Conservation (phyloP, 805 yeast genomes). For the Priceomyces medius region DNA sequence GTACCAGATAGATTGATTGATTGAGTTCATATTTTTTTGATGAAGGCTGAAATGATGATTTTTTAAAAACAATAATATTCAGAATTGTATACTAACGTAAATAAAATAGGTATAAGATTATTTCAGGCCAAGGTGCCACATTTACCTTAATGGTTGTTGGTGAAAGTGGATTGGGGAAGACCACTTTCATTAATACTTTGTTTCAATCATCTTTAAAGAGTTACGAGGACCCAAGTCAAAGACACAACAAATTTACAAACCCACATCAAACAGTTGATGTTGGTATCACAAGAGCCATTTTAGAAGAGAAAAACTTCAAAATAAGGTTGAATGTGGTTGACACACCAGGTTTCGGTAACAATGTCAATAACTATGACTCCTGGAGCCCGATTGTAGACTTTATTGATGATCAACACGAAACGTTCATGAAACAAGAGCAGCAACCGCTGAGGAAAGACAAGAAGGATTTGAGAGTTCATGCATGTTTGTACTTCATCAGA, state of each 20-base stretch:
- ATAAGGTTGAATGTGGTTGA: slow-evolving; percentile 79
- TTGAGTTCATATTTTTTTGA: background rate
- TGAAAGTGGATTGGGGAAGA: slow-evolving; percentile 88
- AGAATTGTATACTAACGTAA: slow-evolving; percentile 6
- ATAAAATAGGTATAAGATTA: slow-evolving; percentile 61
- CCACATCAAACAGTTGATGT: slow-evolving; percentile 71
- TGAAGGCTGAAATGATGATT: background rate
- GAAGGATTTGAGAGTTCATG: slow-evolving; percentile 87
- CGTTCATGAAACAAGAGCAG: slow-evolving; percentile 88
- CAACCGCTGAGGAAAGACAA: slow-evolving; percentile 71
- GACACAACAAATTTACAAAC: slow-evolving; percentile 56
- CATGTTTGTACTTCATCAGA: slow-evolving; percentile 83
- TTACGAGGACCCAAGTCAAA: slow-evolving; percentile 51
- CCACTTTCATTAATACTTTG: slow-evolving; percentile 85
- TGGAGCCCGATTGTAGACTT: slow-evolving; percentile 88
- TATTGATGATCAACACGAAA: slow-evolving; percentile 87
- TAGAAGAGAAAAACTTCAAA: slow-evolving; percentile 81
- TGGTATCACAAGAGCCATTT: slow-evolving; percentile 73
- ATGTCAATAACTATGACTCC: slow-evolving; percentile 77
- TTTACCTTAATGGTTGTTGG: slow-evolving; percentile 88
- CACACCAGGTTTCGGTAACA: slow-evolving; percentile 94
- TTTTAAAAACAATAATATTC: background rate
- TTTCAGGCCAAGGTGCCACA: slow-evolving; percentile 70
- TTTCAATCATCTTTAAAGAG: slow-evolving; percentile 73
- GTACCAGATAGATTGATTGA: slow-evolving; percentile 18